Percentiles rank a stretch among this genome's conserved stretches.
phyloP scores from a whole-genome alignment of 1,139 yeast genomes.

The Suzukiozyma palmioleophila region DNA sequence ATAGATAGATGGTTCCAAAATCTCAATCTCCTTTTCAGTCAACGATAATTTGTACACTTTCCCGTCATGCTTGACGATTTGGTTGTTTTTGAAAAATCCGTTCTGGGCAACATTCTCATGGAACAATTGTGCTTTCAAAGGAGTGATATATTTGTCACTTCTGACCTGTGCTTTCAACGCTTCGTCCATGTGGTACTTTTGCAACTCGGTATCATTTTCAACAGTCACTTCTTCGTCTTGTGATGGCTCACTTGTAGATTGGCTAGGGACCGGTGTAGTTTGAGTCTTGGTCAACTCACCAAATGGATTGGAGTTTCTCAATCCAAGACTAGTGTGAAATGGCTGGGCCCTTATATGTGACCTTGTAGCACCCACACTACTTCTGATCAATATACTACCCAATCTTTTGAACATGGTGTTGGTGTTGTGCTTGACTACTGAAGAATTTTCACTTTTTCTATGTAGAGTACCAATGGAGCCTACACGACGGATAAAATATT shows the following conservation, averaged over 20 bases:
- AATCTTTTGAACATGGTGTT: conserved; percentile 2
- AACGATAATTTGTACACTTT: conserved; percentile 54
- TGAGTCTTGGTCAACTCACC: conserved; percentile 8
- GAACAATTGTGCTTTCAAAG: conserved; percentile 69
- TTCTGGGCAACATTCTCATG: conserved; percentile 53
- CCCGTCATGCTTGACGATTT: conserved; percentile 42
- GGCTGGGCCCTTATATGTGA: conserved; percentile 1
- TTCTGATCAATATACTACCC: conserved; percentile 1
- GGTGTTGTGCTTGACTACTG: neutral
- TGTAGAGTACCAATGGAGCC: neutral
- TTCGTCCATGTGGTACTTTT: conserved; percentile 28
- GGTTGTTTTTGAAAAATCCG: conserved; percentile 73
- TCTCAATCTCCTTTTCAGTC: conserved; percentile 62
- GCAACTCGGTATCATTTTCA: conserved; percentile 31
- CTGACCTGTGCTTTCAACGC: conserved; percentile 25
- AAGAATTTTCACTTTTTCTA: conserved; percentile 1
- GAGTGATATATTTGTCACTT: conserved; percentile 48
- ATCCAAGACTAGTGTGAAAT: neutral
- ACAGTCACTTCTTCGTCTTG: conserved; percentile 15
- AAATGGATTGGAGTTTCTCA: conserved; percentile 5
- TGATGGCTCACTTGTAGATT: conserved; percentile 8
- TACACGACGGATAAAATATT: neutral
- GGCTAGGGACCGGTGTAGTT: neutral
- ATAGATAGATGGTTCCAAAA: conserved; percentile 81
- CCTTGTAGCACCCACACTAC: conserved; percentile 1